Evolutionary conservation across 345 rosid genomes (phyloP).

Genomic region (Firmiana major): DNA sequence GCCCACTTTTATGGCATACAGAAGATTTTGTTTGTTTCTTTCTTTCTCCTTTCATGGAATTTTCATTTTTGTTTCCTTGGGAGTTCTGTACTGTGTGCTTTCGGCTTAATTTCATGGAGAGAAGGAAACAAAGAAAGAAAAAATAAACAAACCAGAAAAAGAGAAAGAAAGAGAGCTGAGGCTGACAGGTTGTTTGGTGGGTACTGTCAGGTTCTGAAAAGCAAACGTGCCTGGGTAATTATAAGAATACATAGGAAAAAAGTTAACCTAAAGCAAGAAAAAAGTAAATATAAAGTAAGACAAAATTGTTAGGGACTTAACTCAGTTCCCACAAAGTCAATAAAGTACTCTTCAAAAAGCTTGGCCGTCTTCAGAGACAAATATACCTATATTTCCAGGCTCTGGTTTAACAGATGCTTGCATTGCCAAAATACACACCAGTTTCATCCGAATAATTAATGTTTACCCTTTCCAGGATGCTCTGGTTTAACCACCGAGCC

Average conservation of each 20-base stretch:
- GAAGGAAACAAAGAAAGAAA: too few relatives aligned
- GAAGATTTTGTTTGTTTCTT: conserved; percentile 31
- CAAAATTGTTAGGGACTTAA: conserved; percentile 21
- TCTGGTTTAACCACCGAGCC: background rate
- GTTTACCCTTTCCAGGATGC: background rate
- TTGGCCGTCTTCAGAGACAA: conserved; percentile 13
- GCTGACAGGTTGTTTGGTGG: conserved; percentile 26
- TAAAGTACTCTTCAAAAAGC: conserved; percentile 23
- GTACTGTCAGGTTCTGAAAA: conserved; percentile 42
- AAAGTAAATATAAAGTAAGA: conserved; percentile 29
- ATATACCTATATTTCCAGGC: conserved; percentile 6
- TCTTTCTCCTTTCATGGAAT: conserved; percentile 34
- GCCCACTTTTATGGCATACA: conserved; percentile 17
- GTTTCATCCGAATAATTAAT: background rate
- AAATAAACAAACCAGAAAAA: background rate
- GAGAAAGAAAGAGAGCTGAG: background rate
- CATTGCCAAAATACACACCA: background rate
- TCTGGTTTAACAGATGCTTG: background rate
- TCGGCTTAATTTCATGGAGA: too few relatives aligned
- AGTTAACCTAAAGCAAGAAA: conserved; percentile 14
- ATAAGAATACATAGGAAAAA: conserved; percentile 8
- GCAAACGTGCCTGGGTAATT: conserved; percentile 39
- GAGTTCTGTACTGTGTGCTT: too few relatives aligned
- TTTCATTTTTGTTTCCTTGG: conserved; percentile 39
- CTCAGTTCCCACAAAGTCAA: conserved; percentile 30